These are phyloP conservation scores for Alternaria angustiovoidea DNA, from an alignment of 2,329 filamentous ascomycete genomes.

Conservation along the genomic window DNA sequence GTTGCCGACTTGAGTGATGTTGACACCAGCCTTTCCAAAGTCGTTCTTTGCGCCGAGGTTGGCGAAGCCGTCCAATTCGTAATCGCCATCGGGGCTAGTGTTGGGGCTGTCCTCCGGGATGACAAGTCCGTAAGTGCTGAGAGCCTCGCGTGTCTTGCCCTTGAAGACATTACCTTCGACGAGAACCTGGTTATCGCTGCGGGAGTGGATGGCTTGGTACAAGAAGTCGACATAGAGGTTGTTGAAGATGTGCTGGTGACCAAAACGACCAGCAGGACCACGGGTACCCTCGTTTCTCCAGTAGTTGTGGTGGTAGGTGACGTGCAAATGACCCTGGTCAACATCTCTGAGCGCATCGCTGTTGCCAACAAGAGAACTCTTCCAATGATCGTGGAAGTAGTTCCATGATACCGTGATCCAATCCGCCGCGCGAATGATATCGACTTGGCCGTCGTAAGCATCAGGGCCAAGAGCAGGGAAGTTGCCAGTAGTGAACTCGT, in stretches of 20 bases:
- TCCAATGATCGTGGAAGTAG: slow-evolving; percentile 67
- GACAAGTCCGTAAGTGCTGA: slow-evolving; percentile 64
- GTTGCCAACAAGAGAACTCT: slow-evolving; percentile 68
- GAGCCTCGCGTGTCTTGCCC: slow-evolving; percentile 57
- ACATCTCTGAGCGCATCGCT: slow-evolving; percentile 64
- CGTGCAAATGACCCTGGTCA: slow-evolving; percentile 67
- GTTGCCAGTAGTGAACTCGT: slow-evolving; percentile 69
- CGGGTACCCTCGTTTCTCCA: slow-evolving; percentile 71
- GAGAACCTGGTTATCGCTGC: slow-evolving; percentile 55
- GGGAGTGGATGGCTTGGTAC: slow-evolving; percentile 55
- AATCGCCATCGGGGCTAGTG: slow-evolving; percentile 62
- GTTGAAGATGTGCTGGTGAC: slow-evolving; percentile 70
- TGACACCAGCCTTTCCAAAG: slow-evolving; percentile 58
- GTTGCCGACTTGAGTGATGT: slow-evolving; percentile 62
- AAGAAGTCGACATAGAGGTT: slow-evolving; percentile 52
- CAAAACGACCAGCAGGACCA: slow-evolving; percentile 70
- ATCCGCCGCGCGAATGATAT: slow-evolving; percentile 69
- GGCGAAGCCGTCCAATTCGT: slow-evolving; percentile 63
- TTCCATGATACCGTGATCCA: slow-evolving; percentile 65
- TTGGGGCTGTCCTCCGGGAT: slow-evolving; percentile 65
- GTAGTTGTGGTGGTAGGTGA: slow-evolving; percentile 74
- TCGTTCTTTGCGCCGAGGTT: slow-evolving; percentile 63
- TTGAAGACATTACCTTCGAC: slow-evolving; percentile 60
- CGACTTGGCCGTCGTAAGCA: slow-evolving; percentile 70
- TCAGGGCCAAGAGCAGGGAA: slow-evolving; percentile 66